These are phyloP conservation scores for Schoenoplectus tabernaemontani DNA, from an alignment of 202 grass and related monocot genomes.

Conservation along the genomic window DNA sequence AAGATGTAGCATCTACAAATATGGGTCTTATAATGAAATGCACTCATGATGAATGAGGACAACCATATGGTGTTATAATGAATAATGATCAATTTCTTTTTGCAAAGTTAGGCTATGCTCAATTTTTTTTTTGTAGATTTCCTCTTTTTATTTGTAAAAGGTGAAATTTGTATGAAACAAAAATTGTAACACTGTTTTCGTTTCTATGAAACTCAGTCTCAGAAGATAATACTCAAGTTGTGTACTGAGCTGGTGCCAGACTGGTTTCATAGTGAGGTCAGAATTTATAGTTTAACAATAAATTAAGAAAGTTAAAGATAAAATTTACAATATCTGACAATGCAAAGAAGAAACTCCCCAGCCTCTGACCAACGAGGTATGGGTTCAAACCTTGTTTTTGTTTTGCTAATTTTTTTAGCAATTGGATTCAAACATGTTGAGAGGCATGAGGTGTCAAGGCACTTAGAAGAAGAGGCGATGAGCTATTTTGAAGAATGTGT, in stretches of 20 bases:
- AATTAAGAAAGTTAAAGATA: background rate
- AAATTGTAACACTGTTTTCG: background rate
- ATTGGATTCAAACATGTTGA: constrained; percentile 52
- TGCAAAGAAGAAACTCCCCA: background rate
- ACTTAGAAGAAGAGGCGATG: constrained; percentile 82
- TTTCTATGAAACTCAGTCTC: constrained; percentile 48
- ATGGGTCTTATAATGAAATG: background rate
- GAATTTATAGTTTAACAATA: background rate
- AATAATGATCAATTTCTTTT: background rate
- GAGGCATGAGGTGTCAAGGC: constrained; percentile 54
- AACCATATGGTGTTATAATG: no score
- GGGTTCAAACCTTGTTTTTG: constrained; percentile 16
- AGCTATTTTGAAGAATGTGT: constrained; percentile 90
- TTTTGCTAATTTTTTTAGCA: background rate
- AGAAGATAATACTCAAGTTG: constrained; percentile 61
- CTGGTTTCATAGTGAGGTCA: background rate
- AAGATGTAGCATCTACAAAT: background rate
- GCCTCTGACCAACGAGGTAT: background rate
- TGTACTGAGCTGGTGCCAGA: constrained; percentile 30
- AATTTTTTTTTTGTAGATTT: background rate
- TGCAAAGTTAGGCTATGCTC: background rate
- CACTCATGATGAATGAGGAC: no score
- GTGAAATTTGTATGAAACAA: background rate
- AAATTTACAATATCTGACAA: background rate
- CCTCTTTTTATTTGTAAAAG: background rate